A percentile compares a stretch with the other conserved stretches of the same genome.
These are phyloP conservation scores for Candida chauliodis DNA, from an alignment of 805 yeast genomes.

Conservation along the genomic window DNA sequence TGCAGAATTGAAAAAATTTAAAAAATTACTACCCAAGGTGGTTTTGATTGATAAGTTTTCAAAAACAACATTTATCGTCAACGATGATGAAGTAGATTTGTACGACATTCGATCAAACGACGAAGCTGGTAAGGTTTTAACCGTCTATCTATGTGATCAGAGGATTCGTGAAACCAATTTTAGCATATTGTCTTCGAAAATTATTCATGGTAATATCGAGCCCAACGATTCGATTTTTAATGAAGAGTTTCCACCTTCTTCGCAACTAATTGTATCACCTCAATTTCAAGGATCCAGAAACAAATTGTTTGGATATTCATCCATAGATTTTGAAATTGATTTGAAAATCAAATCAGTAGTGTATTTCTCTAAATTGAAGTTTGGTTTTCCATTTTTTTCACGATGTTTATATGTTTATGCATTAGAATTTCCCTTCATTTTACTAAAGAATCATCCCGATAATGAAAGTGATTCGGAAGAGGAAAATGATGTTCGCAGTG, in stretches of 20 bases:
- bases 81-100: slow-evolving; percentile 3
- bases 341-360: slow-evolving; percentile 10
- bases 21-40: slow-evolving; percentile 14
- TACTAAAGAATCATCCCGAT: not conserved
- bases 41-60: slow-evolving; percentile 12
- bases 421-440: slow-evolving; percentile 5
- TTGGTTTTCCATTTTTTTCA: slow-evolving; percentile 18
- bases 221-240: slow-evolving; percentile 6
- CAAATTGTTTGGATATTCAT: slow-evolving; percentile 12
- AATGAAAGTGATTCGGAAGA: not conserved
- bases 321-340: slow-evolving; percentile 3
- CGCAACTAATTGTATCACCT: slow-evolving; percentile 15
- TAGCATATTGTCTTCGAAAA: not conserved
- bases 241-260: slow-evolving; percentile 13
- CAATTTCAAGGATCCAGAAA: slow-evolving; percentile 4
- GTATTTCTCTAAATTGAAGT: slow-evolving; percentile 12
- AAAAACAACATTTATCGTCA: slow-evolving; percentile 6
- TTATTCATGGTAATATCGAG: not conserved
- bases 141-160: slow-evolving; percentile 17
- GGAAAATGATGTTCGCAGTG: slow-evolving; percentile 1
- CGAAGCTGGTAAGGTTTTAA: slow-evolving; percentile 7
- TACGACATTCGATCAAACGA: not conserved
- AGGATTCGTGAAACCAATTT: slow-evolving; percentile 11
- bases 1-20: slow-evolving; percentile 10
- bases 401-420: slow-evolving; percentile 16